A percentile compares a stretch with the other conserved stretches of the same genome.
Conservation (phyloP, 2,329 filamentous ascomycete genomes). For the Coccinonectria pachysandricola region DNA sequence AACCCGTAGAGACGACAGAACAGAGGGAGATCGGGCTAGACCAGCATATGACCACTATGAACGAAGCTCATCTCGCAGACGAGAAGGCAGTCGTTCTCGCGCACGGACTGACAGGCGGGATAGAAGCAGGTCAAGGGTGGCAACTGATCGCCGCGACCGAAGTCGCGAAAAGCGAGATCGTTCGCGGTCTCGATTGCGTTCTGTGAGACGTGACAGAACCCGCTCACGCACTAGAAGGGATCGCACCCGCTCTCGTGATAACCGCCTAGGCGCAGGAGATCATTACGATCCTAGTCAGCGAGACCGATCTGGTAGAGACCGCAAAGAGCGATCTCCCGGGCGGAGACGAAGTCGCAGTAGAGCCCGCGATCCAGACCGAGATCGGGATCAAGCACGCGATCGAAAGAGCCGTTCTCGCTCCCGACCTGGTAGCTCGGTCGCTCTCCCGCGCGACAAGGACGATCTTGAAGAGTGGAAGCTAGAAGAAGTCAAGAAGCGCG, state of each 20-base stretch:
- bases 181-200: conserved; percentile 18
- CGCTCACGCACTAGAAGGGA: conserved; percentile 22
- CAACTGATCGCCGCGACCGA: conserved; percentile 17
- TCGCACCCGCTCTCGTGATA: conserved; percentile 20
- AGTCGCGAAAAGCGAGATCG: conserved; percentile 21
- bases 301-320: conserved; percentile 17
- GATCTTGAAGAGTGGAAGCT: conserved; percentile 48
- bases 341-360: conserved; percentile 20
- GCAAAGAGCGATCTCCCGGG: conserved; percentile 13
- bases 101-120: conserved; percentile 22
- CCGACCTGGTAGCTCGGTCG: conserved; percentile 24
- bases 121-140: conserved; percentile 20
- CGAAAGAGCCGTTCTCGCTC: conserved; percentile 37
- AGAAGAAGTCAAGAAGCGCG: conserved; percentile 50
- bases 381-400: conserved; percentile 20
- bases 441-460: conserved; percentile 34
- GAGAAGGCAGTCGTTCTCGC: conserved; percentile 29
- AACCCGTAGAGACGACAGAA: conserved; percentile 21
- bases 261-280: conserved; percentile 15
- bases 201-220: conserved; percentile 22
- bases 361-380: conserved; percentile 11
- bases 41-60: conserved; percentile 23
- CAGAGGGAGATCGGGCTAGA: conserved; percentile 25
- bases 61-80: conserved; percentile 25
- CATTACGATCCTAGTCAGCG: conserved; percentile 25